A percentile compares a stretch with the other conserved stretches of the same genome.
phyloP scores from a whole-genome alignment of 306 rosid genomes.

The Castanopsis chinensis region DNA sequence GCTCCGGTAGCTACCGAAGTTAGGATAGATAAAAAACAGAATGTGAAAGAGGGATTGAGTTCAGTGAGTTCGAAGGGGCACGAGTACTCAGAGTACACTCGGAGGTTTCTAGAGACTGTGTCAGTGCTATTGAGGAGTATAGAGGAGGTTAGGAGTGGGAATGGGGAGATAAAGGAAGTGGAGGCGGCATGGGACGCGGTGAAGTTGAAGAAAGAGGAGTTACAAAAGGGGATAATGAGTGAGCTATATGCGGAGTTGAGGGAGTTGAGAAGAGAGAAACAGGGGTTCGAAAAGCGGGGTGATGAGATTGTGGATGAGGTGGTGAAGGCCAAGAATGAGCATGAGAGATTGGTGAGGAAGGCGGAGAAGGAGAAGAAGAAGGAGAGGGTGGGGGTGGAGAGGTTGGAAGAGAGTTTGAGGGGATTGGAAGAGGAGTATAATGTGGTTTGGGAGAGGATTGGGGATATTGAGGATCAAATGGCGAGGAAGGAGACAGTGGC shows the following conservation, averaged over 20 bases:
- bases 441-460: constrained; percentile 51
- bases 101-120: constrained; percentile 51
- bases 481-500: constrained; percentile 62
- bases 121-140: constrained; percentile 42
- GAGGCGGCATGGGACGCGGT: constrained; percentile 52
- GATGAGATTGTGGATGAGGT: constrained; percentile 43
- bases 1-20: constrained; percentile 29
- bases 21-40: constrained; percentile 13
- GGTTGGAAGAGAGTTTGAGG: constrained; percentile 44
- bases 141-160: constrained; percentile 58
- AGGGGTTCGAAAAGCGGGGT: constrained; percentile 34
- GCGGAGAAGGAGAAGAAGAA: constrained; percentile 36
- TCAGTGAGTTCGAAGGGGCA: constrained; percentile 26
- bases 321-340: constrained; percentile 38
- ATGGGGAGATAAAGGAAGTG: constrained; percentile 38
- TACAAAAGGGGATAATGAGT: constrained; percentile 41
- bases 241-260: constrained; percentile 47
- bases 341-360: constrained; percentile 27
- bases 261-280: constrained; percentile 45
- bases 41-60: constrained; percentile 22
- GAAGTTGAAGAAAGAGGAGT: constrained; percentile 51
- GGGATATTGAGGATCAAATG: constrained; percentile 58
- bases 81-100: constrained; percentile 49
- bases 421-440: constrained; percentile 58
- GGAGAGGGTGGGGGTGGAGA: constrained; percentile 36